Evolutionary conservation across 331 rosid species (phyloP).

Genomic region (Stylosanthes scabra): DNA sequence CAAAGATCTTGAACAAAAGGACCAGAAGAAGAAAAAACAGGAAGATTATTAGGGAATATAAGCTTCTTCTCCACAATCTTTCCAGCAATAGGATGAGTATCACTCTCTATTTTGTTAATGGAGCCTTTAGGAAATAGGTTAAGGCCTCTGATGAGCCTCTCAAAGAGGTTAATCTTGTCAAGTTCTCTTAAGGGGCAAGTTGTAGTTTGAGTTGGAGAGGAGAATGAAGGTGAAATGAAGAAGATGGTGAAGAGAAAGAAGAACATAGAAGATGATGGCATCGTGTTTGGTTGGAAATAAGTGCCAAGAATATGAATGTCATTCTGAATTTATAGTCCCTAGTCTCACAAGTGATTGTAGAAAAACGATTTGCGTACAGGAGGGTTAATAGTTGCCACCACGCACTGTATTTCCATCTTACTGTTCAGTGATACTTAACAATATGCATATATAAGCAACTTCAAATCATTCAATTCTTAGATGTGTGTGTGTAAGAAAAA

Average conservation of each 20-base stretch:
- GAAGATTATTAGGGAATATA: constrained; percentile 53
- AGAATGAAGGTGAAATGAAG: constrained; percentile 44
- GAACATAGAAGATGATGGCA: constrained; percentile 55
- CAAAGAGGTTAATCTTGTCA: too few relatives aligned
- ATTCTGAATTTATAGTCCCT: constrained; percentile 52
- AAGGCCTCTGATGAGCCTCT: constrained; percentile 68
- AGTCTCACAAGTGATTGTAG: too few relatives aligned
- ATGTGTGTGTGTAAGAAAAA: constrained; percentile 68
- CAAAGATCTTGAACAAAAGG: constrained; percentile 75
- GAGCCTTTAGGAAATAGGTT: constrained; percentile 76
- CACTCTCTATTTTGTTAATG: constrained; percentile 47
- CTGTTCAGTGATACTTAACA: too few relatives aligned
- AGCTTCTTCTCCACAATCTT: constrained; percentile 69
- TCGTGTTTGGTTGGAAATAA: constrained; percentile 17
- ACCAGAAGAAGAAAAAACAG: constrained; percentile 26
- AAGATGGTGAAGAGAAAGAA: constrained; percentile 32
- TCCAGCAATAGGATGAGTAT: constrained; percentile 39
- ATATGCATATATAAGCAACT: too few relatives aligned
- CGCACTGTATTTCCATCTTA: too few relatives aligned
- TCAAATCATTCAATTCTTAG: too few relatives aligned
- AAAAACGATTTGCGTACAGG: too few relatives aligned
- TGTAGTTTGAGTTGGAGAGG: constrained; percentile 39
- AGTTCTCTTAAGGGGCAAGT: too few relatives aligned
- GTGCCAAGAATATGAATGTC: constrained; percentile 1
- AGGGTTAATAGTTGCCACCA: too few relatives aligned